These are phyloP conservation scores for Phialophora verrucosa DNA, from an alignment of 2,329 filamentous ascomycete species.

Conservation along the genomic window DNA sequence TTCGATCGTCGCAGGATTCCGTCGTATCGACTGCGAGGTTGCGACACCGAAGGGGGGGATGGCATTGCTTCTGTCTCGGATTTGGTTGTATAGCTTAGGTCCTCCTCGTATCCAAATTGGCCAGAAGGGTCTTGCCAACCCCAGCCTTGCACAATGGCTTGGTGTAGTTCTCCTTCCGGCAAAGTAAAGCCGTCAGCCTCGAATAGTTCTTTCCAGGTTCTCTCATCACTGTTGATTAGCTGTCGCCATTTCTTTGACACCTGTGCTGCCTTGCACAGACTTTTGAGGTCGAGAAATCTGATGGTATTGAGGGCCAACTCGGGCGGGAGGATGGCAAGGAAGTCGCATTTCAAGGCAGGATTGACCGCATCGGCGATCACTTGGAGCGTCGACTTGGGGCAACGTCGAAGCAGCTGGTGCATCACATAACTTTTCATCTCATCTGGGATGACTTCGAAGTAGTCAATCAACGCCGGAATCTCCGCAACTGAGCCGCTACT, in stretches of 20 bases:
- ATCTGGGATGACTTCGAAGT: constrained; percentile 87
- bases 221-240: constrained; percentile 90
- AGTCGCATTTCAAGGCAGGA: constrained; percentile 92
- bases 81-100: constrained; percentile 67
- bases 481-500: constrained; percentile 66
- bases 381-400: constrained; percentile 84
- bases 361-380: constrained; percentile 91
- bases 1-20: constrained; percentile 47
- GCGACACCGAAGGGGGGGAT: constrained; percentile 29
- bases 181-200: constrained; percentile 82
- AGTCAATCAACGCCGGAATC: constrained; percentile 83
- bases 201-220: constrained; percentile 91
- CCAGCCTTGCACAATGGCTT: constrained; percentile 90
- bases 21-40: constrained; percentile 29
- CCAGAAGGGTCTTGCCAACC: constrained; percentile 92
- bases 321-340: constrained; percentile 78
- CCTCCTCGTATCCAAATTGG: constrained; percentile 75
- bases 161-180: constrained; percentile 79
- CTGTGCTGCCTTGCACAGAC: constrained; percentile 86
- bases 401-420: constrained; percentile 90
- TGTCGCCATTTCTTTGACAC: constrained; percentile 94
- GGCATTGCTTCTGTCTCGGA: constrained; percentile 47
- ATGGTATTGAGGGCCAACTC: constrained; percentile 89
- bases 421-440: constrained; percentile 96
- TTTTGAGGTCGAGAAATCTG: constrained; percentile 81